Conservation (phyloP, 331 rosid genomes). For the Rhamnella rubrinervis region DNA sequence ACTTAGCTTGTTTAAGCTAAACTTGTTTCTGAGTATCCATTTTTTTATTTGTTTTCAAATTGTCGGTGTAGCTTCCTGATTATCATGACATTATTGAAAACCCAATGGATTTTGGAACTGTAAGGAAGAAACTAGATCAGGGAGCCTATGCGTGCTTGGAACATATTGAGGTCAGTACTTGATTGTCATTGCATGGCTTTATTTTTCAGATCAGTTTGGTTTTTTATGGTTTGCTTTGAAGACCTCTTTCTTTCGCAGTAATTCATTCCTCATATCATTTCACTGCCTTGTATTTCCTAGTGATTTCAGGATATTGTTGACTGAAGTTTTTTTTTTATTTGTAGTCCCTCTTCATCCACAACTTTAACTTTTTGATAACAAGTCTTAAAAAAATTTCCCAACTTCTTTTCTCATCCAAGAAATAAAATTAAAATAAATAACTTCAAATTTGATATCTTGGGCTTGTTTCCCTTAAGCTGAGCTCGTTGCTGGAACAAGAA, state of each 20-base stretch:
- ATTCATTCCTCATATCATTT: background rate
- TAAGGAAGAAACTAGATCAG: constrained; percentile 66
- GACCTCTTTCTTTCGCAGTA: background rate
- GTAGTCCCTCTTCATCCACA: no score
- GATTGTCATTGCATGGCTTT: constrained; percentile 4
- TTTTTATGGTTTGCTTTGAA: background rate
- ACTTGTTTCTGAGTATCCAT: constrained; percentile 10
- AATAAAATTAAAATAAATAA: no score
- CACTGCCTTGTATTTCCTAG: background rate
- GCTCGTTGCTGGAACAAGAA: background rate
- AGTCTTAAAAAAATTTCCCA: no score
- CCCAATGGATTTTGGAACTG: constrained; percentile 94
- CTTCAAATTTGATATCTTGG: no score
- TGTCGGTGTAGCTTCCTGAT: constrained; percentile 81
- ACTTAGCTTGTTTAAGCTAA: constrained; percentile 3
- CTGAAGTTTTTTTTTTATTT: background rate
- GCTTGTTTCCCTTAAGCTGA: background rate
- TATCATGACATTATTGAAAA: constrained; percentile 66
- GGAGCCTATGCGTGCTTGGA: constrained; percentile 66
- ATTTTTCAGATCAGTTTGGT: constrained; percentile 6
- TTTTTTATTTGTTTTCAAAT: constrained; percentile 18
- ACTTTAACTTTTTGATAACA: no score
- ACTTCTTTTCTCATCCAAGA: no score
- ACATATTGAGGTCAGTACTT: constrained; percentile 72
- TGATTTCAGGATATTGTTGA: background rate